Evolutionary conservation across 495 filamentous ascomycete species (phyloP), one percentile per base, ranked within the genome.

Genomic region (Hapsidospora chrysogenum): DNA sequence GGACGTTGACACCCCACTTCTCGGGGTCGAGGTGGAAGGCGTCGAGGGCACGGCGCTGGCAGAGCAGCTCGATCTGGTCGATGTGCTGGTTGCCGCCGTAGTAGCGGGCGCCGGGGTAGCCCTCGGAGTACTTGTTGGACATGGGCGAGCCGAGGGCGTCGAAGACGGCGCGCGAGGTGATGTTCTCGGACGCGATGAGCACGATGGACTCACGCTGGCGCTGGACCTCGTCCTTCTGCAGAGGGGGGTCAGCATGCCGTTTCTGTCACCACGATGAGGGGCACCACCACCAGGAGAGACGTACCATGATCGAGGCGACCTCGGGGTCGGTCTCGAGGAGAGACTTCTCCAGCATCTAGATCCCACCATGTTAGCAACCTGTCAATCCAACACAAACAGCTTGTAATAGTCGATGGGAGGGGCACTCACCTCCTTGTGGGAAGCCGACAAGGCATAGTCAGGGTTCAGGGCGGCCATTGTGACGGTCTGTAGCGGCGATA

Each of bases 31-130:
- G 64, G 47, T 78, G 68, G 68, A 95, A 99, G 23, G 89, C 83
- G 65, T 85, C 67, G 41, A 96, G 76, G 45, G 89, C 89, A 59
- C 89, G 84, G 60, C 72, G 70, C 72, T 99, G 89, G 74, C 89
- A 99, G 35, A 85, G 85, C 40, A 80, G 70, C 70, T 99, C 89
- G 51, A 95, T 85, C 53, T 76, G 66, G 57, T 99, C 89, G 41
- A 99, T 99, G 69, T 93, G 84, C 68, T 99, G 75, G 66, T 96
- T 99, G 47, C 89, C 89, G 57, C 92, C 92, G 55, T 99, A 99
- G 72, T 99, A 99, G 56, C 89, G 78, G 31, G 92, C 89, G 50
- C 89, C 89, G 49, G 92, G 92, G 61, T 93, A 93, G 47, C 89
- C 89, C 67, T 99, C 89, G 3, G 84, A 92, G 73, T 99, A 99